Conservation (phyloP, 805 yeast genomes). For the Sugiyamaella valdiviana region DNA sequence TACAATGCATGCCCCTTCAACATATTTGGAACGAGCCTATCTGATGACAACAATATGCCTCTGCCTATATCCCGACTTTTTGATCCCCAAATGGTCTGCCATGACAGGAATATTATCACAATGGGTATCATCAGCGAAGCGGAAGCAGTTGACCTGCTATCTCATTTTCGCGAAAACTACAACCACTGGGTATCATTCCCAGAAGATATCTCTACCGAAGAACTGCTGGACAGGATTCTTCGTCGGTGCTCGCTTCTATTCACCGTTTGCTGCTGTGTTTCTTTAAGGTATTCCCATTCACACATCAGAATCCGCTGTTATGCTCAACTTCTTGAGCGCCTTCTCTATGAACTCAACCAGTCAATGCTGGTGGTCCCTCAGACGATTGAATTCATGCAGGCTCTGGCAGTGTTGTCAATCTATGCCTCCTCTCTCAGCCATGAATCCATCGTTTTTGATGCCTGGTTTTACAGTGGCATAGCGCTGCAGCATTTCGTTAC, state of each 20-base stretch:
- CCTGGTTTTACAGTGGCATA: constrained; percentile 61
- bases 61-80: constrained; percentile 35
- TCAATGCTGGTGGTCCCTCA: constrained; percentile 41
- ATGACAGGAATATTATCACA: constrained; percentile 44
- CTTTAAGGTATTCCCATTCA: constrained; percentile 47
- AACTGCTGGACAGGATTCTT: constrained; percentile 43
- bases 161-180: constrained; percentile 57
- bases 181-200: constrained; percentile 79
- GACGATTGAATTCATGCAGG: constrained; percentile 58
- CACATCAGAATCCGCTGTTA: constrained; percentile 39
- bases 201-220: constrained; percentile 41
- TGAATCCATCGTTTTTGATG: constrained; percentile 50
- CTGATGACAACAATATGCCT: constrained; percentile 30
- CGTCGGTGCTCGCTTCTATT: constrained; percentile 54
- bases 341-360: constrained; percentile 45
- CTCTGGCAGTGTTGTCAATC: constrained; percentile 57
- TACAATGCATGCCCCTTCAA: constrained; percentile 41
- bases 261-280: constrained; percentile 58
- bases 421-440: constrained; percentile 58
- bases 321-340: constrained; percentile 39
- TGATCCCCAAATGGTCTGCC: constrained; percentile 25
- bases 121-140: constrained; percentile 43
- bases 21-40: constrained; percentile 33
- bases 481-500: constrained; percentile 60
- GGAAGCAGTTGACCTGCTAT: constrained; percentile 47